These are phyloP conservation scores for Tulasnella sp. DNA, from an alignment of 768 basidiomycete genomes.

Conservation along the genomic window DNA sequence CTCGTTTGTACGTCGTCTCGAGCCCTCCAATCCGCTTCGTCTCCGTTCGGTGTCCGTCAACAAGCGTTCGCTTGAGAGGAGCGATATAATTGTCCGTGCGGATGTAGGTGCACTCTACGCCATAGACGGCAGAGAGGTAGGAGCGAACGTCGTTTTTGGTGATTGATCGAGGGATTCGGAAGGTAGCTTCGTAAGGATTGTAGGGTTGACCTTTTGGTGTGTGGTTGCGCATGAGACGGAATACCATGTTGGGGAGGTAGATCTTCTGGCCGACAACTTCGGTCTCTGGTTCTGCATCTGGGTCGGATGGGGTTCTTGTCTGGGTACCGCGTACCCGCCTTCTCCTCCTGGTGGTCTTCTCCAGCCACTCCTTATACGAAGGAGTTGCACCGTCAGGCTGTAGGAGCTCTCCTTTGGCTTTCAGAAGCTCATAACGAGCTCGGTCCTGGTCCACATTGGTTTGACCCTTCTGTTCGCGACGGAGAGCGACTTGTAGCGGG, in stretches of 20 bases:
- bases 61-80: conserved; percentile 36
- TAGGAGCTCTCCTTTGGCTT: conserved; percentile 9
- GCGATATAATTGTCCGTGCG: conserved; percentile 88
- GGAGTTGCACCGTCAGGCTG: background rate
- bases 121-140: conserved; percentile 77
- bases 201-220: conserved; percentile 70
- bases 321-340: conserved; percentile 10
- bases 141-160: conserved; percentile 90
- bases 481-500: conserved; percentile 15
- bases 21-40: background rate
- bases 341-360: conserved; percentile 3
- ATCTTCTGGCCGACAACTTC: conserved; percentile 69
- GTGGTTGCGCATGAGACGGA: conserved; percentile 75
- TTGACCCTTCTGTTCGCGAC: conserved; percentile 3
- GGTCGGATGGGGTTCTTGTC: background rate
- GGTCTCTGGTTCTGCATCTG: background rate
- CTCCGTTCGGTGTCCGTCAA: conserved; percentile 30
- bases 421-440: conserved; percentile 16
- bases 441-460: conserved; percentile 14
- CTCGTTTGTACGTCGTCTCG: conserved; percentile 67
- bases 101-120: conserved; percentile 84
- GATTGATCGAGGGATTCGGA: conserved; percentile 76
- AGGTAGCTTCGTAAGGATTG: conserved; percentile 92
- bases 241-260: conserved; percentile 82
- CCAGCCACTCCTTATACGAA: conserved; percentile 12